Evolutionary conservation across 805 yeast genomes (phyloP), one percentile per base, ranked within the genome.

Genomic region (Ogataea salicorniae): DNA sequence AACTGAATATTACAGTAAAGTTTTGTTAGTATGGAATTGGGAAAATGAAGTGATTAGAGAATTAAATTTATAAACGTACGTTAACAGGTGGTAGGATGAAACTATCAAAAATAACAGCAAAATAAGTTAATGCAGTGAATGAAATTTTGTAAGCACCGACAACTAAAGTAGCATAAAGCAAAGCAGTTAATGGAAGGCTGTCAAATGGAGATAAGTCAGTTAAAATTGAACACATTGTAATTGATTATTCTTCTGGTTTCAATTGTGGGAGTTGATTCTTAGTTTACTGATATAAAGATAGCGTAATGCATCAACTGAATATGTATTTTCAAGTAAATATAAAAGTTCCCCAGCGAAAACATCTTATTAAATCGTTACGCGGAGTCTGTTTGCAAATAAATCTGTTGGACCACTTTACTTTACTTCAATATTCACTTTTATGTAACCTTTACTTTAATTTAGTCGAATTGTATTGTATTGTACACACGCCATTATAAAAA

Each of bases 131-230:
- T 0, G 73, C 46, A 18, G 75, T 57, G 2, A 74, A 64, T 34
- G 86, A 77, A 37, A 82, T 54, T 62, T 85, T 84, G 56, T 72
- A 64, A 2, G 80, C 75, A 38, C 96, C 96, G 41, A 82, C 67
- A n/a, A 76, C 67, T 33, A 85, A 67, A 2, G 80, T 71, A 13
- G 62, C 42, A 61, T 71, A 72, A 22, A 73, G 53, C 13, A 68
- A 34, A 3, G 9, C 9, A 17, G 6, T 44, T 13, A 23, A 39
- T 14, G 37, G 7, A 13, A 34, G 17, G 23, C 22, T n/a, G 18
- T 44, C 43, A 11, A 34, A 20, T 2, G 31, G 18, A 11, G 23
- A 18, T 14, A 43, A 18, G 6, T n/a, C 14, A 2, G 31, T 17
- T 31, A 37, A 17, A 18, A 43, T 22, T 5, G 37, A 26, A 41